Evolutionary conservation across 805 yeast genomes (phyloP).

Genomic region (Candida tibetensis): DNA sequence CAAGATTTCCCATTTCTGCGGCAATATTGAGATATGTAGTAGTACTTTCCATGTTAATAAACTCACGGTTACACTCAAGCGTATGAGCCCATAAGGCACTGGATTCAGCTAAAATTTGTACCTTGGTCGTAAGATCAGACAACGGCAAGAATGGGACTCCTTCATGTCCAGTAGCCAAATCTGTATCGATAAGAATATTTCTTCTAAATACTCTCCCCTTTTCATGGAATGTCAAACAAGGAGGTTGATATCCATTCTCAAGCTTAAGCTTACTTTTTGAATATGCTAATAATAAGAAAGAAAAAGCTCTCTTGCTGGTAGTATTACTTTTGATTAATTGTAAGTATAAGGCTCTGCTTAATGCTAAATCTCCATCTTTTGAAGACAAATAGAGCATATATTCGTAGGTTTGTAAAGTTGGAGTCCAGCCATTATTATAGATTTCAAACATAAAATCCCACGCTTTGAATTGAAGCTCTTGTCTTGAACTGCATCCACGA

Average conservation of each 20-base stretch:
- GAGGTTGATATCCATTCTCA: slow-evolving; percentile 22
- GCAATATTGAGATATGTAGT: slow-evolving; percentile 54
- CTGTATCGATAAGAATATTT: slow-evolving; percentile 43
- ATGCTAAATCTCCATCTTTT: slow-evolving; percentile 70
- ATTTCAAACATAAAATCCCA: slow-evolving; percentile 78
- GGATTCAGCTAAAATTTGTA: slow-evolving; percentile 65
- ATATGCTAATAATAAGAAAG: slow-evolving; percentile 49
- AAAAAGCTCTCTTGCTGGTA: slow-evolving; percentile 38
- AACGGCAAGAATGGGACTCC: slow-evolving; percentile 74
- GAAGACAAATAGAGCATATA: slow-evolving; percentile 76
- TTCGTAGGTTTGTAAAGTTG: slow-evolving; percentile 52
- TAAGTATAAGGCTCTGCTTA: slow-evolving; percentile 65
- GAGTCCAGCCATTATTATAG: slow-evolving; percentile 42
- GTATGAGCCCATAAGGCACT: slow-evolving; percentile 70
- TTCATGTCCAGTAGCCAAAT: slow-evolving; percentile 20
- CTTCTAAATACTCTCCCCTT: slow-evolving; percentile 47
- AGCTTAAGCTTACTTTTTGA: slow-evolving; percentile 31
- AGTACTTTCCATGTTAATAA: slow-evolving; percentile 42
- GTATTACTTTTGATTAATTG: slow-evolving; percentile 39
- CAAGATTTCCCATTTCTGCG: slow-evolving; percentile 29
- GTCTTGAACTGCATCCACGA: slow-evolving; percentile 60
- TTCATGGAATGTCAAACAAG: slow-evolving; percentile 37
- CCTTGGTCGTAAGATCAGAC: slow-evolving; percentile 33
- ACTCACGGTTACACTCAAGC: slow-evolving; percentile 40
- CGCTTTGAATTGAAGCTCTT: slow-evolving; percentile 50